Evolutionary conservation across 2,329 filamentous ascomycete genomes (phyloP).

Genomic region (Claviceps lovelessii): DNA sequence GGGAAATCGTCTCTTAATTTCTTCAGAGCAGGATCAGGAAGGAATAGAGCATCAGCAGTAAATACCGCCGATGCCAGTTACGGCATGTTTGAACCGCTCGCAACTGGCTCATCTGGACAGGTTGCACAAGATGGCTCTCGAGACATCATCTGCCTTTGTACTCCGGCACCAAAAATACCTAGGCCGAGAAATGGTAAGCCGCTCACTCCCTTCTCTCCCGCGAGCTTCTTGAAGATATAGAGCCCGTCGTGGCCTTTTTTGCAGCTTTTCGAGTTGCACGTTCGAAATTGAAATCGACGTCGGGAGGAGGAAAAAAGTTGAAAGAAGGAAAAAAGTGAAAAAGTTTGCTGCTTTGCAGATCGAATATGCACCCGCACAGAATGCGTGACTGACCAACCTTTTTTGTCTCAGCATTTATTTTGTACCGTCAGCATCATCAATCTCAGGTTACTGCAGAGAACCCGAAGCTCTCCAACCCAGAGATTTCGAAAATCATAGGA

Average conservation of each 20-base stretch:
- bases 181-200: constrained; percentile 44
- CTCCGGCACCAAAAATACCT: constrained; percentile 42
- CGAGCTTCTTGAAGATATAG: not conserved
- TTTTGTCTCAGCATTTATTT: constrained; percentile 65
- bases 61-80: constrained; percentile 30
- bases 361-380: not conserved
- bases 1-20: constrained; percentile 4
- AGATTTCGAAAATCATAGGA: constrained; percentile 95
- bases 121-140: constrained; percentile 18
- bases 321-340: not conserved
- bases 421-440: constrained; percentile 91
- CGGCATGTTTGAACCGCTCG: constrained; percentile 17
- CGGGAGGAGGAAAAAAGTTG: not conserved
- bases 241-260: not conserved
- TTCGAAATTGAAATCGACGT: not conserved
- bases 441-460: constrained; percentile 65
- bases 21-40: constrained; percentile 7
- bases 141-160: constrained; percentile 41
- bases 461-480: constrained; percentile 84
- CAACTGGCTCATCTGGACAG: constrained; percentile 14
- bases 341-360: not conserved
- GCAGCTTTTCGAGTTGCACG: not conserved
- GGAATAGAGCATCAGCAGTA: constrained; percentile 33
- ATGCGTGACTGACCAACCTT: constrained; percentile 11
- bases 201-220: not conserved